Conservation (phyloP, 2,329 filamentous ascomycete genomes). For the Aspergillus sp. region DNA sequence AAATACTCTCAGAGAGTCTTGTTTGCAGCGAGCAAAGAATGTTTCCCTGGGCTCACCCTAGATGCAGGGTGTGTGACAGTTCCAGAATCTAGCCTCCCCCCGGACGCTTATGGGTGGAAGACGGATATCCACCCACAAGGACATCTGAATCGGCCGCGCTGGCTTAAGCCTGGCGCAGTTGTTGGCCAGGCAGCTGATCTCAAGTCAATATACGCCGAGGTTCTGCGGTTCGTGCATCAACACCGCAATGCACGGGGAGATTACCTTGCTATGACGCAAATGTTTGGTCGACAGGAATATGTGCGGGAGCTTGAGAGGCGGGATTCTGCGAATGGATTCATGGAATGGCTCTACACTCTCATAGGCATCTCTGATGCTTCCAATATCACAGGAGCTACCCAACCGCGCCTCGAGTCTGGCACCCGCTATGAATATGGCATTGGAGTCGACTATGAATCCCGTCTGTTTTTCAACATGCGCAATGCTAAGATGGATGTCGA, state of each 20-base stretch:
- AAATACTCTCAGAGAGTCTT: constrained; percentile 57
- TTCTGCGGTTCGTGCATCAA: constrained; percentile 41
- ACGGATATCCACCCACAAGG: constrained; percentile 43
- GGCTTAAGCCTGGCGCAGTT: constrained; percentile 50
- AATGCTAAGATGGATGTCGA: constrained; percentile 43
- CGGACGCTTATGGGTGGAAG: constrained; percentile 50
- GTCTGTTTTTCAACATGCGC: constrained; percentile 51
- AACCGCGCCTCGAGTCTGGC: constrained; percentile 35
- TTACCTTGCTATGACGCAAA: constrained; percentile 52
- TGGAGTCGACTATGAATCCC: constrained; percentile 55
- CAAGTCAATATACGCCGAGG: constrained; percentile 47
- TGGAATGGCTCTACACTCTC: constrained; percentile 41
- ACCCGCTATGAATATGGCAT: constrained; percentile 54
- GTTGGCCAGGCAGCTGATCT: constrained; percentile 56
- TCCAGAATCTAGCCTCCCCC: constrained; percentile 53
- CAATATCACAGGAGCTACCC: constrained; percentile 39
- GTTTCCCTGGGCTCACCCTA: constrained; percentile 44
- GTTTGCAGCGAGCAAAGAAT: constrained; percentile 58
- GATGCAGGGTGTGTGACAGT: constrained; percentile 56
- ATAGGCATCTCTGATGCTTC: constrained; percentile 41
- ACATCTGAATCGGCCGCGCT: constrained; percentile 49
- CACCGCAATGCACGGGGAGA: constrained; percentile 39
- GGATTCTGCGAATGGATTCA: constrained; percentile 34
- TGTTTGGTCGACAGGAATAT: constrained; percentile 57
- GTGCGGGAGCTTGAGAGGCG: constrained; percentile 47